Evolutionary conservation across 2,329 filamentous ascomycete species (phyloP), one percentile per base, ranked within the genome.

Genomic region (Ophiocordyceps camponoti-rufipedis): DNA sequence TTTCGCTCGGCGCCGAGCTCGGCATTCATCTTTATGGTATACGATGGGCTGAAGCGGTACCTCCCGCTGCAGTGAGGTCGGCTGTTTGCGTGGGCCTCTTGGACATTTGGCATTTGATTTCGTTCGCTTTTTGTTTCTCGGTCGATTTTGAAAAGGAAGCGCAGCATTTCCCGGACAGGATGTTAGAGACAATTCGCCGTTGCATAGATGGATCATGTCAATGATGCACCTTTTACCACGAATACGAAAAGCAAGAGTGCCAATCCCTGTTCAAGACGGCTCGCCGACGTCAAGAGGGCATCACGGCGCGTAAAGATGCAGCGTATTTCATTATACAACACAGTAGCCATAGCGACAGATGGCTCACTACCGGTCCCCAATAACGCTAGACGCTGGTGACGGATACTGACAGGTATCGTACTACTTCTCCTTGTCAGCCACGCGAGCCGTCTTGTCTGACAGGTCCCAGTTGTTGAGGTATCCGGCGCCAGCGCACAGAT

Each of bases 1-100:
- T 70, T 80, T 31, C 76, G 91, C 49, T 83, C 87, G 33, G 88
- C 87, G 31, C 91, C 91, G 3, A 95, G 88, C 62, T 95, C 88
- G n/a, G 91, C 91, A 8, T 87, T 96, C 57, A 98, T 98, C 49
- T 98, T 98, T 57, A 88, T 91, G 49, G 79, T 96, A 49, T 96
- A 88, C 59, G 91, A 96, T 63, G 82, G 80, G 13, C 62, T 98
- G 61, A 87, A 87, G 66, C 72, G 70, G 50, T 67, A 77, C 53
- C 72, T 91, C 55, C 69, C 74, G 32, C 54, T 75, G 52, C 62
- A 65, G 47, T 64, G 52, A 49, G 12, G 6, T n/a, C 11, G 11
- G 28, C 2, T 5, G 12, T 31, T 31, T 4, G 29, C n/a, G 12
- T 31, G 29, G 29, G 29, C 29, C 29, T 31, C 29, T 31, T 31